Conservation (phyloP, 1,139 yeast genomes). For the Scheffersomyces illinoinensis region DNA sequence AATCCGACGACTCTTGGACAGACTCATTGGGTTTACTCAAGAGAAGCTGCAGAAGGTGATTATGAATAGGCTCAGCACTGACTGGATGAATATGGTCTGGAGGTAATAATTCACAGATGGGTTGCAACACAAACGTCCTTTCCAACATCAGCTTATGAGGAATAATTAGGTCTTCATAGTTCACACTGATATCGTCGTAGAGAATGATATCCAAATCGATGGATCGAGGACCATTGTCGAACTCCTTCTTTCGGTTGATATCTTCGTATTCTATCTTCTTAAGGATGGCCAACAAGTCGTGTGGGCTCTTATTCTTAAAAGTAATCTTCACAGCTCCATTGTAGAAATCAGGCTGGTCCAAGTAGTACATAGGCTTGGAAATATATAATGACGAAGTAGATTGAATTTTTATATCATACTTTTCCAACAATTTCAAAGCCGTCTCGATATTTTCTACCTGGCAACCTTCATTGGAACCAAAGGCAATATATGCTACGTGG, state of each 20-base stretch:
- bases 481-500: conserved; percentile 74
- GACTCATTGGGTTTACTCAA: conserved; percentile 30
- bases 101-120: conserved; percentile 76
- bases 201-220: conserved; percentile 87
- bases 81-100: conserved; percentile 74
- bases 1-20: conserved; percentile 48
- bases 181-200: conserved; percentile 59
- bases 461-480: conserved; percentile 87
- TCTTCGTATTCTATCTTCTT: conserved; percentile 78
- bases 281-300: conserved; percentile 56
- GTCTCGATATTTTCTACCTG: conserved; percentile 58
- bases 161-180: conserved; percentile 59
- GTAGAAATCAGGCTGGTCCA: conserved; percentile 77
- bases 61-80: conserved; percentile 75
- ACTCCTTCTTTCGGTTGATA: conserved; percentile 69
- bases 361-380: conserved; percentile 89
- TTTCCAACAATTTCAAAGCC: conserved; percentile 56
- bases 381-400: conserved; percentile 78
- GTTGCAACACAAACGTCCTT: conserved; percentile 86
- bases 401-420: conserved; percentile 46
- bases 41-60: conserved; percentile 64
- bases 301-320: conserved; percentile 57
- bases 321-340: conserved; percentile 78
- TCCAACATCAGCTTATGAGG: conserved; percentile 92
- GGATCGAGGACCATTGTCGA: conserved; percentile 89